These are phyloP conservation scores for bread wheat (Triticum aestivum) DNA, from an alignment of 176 grass and related monocot species.

Conservation along the genomic window IWGSC_CS_RefSeq_v2.1 NC_057803.1:124023274-124023773, in stretches of 20 bases:
- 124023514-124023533: background rate
- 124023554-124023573: background rate
- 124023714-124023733: background rate
- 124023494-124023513: background rate
- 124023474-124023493: background rate
- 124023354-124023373: too few relatives aligned
- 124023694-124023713: background rate
- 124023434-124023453: too few relatives aligned
- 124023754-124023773: constrained; percentile 19
- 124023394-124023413: too few relatives aligned
- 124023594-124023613: background rate
- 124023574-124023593: background rate
- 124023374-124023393: too few relatives aligned
- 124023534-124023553: background rate
- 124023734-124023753: background rate
- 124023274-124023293: too few relatives aligned
- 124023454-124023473: background rate
- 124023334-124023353: too few relatives aligned
- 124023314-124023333: too few relatives aligned
- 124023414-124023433: too few relatives aligned
- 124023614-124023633: background rate
- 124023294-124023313: too few relatives aligned
- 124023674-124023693: constrained; percentile 43
- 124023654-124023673: background rate
- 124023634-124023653: background rate